Evolutionary conservation across 2,329 filamentous ascomycete genomes (phyloP), one percentile per base, ranked within the genome.

Genomic region (Penicillium sp.): DNA sequence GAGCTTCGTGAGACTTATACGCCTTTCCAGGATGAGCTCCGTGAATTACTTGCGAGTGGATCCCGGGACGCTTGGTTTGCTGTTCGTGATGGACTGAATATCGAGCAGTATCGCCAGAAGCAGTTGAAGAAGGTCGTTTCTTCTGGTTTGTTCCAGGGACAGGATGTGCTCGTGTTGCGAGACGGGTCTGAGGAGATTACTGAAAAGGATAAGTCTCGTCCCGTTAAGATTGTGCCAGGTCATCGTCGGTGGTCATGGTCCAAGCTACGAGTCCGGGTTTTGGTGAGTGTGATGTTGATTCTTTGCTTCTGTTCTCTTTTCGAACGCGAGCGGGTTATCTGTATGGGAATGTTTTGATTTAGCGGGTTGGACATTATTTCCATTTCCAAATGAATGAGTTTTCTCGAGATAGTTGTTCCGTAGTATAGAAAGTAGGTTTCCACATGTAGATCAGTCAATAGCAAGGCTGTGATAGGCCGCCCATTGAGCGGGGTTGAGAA

Each of bases 41-140:
- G 65, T 8, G 44, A 59, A 17, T 41, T 64, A 6, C 49, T 66
- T 34, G 56, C 57, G 40, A 46, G 54, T 21, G 60, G 62, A 15
- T 67, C 64, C 7, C 59, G 54, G 19, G 52, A 61, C 28, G 57
- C 63, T 22, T 67, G 64, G 64, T 61, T 63, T 43, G 61, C 54
- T 22, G 28, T 22, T 33, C 24, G 51, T 21, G 34, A 45, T 4
- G 51, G 48, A n/a, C 22, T 43, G 17, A 41, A 19, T 21, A 21
- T 45, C 12, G 21, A 45, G 15, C 41, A 53, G 15, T 51, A 51
- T 42, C 53, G 51, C 15, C 35, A 53, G 34, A 40, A 49, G 33
- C 40, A 42, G 35, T 22, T 53, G 12, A 39, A 34, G 3, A 44
- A 46, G 19, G 29, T 38, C 32, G 35, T 44, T 22, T n/a, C 24